Base-by-base conservation (phyloP, 2,329 filamentous ascomycete genomes). In the Aschersonia sp. region DNA sequence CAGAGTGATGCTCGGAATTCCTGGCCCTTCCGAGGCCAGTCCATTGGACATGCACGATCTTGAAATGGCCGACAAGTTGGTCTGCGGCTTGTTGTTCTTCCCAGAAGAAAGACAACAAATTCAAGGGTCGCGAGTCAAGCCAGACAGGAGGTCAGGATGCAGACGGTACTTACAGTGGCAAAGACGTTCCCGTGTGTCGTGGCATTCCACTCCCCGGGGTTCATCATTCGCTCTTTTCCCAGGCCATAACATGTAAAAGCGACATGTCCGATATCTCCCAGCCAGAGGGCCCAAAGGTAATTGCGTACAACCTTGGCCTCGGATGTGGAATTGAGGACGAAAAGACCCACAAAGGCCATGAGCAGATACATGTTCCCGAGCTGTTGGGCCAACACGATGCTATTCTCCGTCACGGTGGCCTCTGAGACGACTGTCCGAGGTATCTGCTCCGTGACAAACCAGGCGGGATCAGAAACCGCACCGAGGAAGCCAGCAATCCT, bases 161-260 rank as follows among this genome's bases (percentile, higher is more conserved):
- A 32, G 29, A 28, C 3, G 20, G 29, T 29, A 61, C 73, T 65
- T 55, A 80, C 74, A 30, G 83, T 86, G 45, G 73, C 71, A 5
- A 74, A 80, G 52, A 89, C 70, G 56, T 88, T 88, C 3, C 84
- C 84, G 77, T 79, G 85, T n/a, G 80, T 75, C 68, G 83, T 74
- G 35, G 73, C 66, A 59, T 85, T 87, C 84, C 84, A 88, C 29
- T 61, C 65, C 4, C 57, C 62, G 9, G 82, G 62, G 53, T 78
- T 71, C 43, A 75, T 52, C 44, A 77, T 70, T 35, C 65, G 65
- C 7, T 75, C 69, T 58, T 67, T 68, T 6, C 80, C 82, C 52
- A 87, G 68, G 5, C 70, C 73, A 56, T 75, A 77, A 20, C 61
- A 63, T 12, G 77, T 83, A 51, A 81, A 70, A 45, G 70, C 76